A percentile compares a stretch with the other conserved stretches of the same genome.
Evolutionary conservation across 1,139 yeast genomes (phyloP).

Genomic region (Ogataea hybrid): DNA sequence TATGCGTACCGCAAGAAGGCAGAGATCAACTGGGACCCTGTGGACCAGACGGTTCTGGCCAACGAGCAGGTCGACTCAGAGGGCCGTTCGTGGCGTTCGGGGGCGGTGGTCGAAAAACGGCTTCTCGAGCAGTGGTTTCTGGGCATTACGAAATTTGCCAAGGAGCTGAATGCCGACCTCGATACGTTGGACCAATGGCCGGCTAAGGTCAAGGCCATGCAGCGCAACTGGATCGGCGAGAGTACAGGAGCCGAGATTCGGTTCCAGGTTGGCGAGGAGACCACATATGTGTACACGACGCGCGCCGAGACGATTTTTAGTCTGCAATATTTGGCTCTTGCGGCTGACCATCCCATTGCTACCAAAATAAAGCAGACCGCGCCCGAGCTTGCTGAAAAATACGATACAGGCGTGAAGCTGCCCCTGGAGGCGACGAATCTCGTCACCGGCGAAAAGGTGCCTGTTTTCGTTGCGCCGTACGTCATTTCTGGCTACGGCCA

Average conservation of each 20-base stretch:
- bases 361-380: slow-evolving; percentile 37
- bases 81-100: slow-evolving; percentile 96
- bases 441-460: slow-evolving; percentile 46
- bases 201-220: slow-evolving; percentile 83
- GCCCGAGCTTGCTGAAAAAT: slow-evolving; percentile 35
- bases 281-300: slow-evolving; percentile 63
- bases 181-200: slow-evolving; percentile 75
- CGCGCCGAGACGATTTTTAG: slow-evolving; percentile 85
- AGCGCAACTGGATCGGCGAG: slow-evolving; percentile 89
- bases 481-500: slow-evolving; percentile 80
- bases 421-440: slow-evolving; percentile 58
- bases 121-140: slow-evolving; percentile 89
- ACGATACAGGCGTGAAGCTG: slow-evolving; percentile 62
- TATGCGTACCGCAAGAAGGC: slow-evolving; percentile 84
- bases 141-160: slow-evolving; percentile 80
- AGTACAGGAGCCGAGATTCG: slow-evolving; percentile 74
- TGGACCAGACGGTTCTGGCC: slow-evolving; percentile 90
- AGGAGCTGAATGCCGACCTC: slow-evolving; percentile 62
- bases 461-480: slow-evolving; percentile 88
- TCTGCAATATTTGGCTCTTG: slow-evolving; percentile 78
- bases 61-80: slow-evolving; percentile 93
- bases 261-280: slow-evolving; percentile 33
- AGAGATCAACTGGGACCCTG: slow-evolving; percentile 96
- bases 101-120: slow-evolving; percentile 85
- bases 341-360: slow-evolving; percentile 68